Evolutionary conservation across 371 early-diverging fungal genomes (phyloP).

Genomic region (Fennellomyces sp.): DNA sequence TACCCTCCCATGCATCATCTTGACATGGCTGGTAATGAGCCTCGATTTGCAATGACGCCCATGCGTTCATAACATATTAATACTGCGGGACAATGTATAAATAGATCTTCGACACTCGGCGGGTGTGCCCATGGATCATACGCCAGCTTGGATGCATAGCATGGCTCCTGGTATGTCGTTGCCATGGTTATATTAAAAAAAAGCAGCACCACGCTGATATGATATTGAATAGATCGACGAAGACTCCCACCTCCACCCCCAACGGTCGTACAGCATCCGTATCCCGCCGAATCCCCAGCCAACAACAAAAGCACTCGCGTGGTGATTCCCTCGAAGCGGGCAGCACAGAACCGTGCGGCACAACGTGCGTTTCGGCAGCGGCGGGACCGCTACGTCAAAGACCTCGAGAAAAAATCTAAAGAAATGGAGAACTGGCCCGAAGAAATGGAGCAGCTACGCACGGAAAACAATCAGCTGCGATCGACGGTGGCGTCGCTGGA

Average conservation of each 20-base stretch:
- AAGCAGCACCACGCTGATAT: not conserved
- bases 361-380: slow-evolving; percentile 53
- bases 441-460: slow-evolving; percentile 42
- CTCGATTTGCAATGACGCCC: too few species aligned
- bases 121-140: not conserved
- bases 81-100: not conserved
- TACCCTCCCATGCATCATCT: not conserved
- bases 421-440: slow-evolving; percentile 52
- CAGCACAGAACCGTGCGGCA: slow-evolving; percentile 48
- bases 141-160: slow-evolving; percentile 16
- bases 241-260: slow-evolving; percentile 3
- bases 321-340: slow-evolving; percentile 35
- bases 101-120: not conserved
- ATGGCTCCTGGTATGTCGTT: slow-evolving; percentile 10
- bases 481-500: slow-evolving; percentile 17
- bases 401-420: slow-evolving; percentile 46
- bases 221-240: slow-evolving; percentile 2
- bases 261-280: not conserved
- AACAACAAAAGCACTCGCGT: slow-evolving; percentile 9
- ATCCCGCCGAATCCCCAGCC: not conserved
- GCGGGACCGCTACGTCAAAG: slow-evolving; percentile 50
- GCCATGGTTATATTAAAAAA: not conserved
- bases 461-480: slow-evolving; percentile 40
- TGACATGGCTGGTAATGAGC: slow-evolving; percentile 1
- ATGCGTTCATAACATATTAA: too few species aligned